Conservation (phyloP, 1,284 basidiomycete species). For the Caloboletus firmus region DNA sequence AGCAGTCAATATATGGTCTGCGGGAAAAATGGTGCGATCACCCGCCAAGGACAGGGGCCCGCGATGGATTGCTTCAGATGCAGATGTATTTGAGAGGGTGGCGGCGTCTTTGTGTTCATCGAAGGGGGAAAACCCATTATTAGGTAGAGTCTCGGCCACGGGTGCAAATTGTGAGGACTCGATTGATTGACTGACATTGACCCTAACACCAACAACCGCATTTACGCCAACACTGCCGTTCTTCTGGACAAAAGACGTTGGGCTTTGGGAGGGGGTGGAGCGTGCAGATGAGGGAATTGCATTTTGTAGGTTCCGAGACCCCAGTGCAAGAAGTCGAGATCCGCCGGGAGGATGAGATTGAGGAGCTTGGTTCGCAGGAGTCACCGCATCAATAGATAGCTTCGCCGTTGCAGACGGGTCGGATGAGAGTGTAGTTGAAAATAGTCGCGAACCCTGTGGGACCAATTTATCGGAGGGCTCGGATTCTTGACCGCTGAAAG, state of each 20-base stretch:
- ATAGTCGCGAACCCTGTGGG: slow-evolving; percentile 39
- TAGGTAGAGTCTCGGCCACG: slow-evolving; percentile 26
- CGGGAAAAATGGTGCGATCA: slow-evolving; percentile 27
- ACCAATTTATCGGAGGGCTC: slow-evolving; percentile 33
- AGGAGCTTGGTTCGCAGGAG: slow-evolving; percentile 17
- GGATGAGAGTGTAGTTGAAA: slow-evolving; percentile 34
- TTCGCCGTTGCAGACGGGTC: slow-evolving; percentile 19
- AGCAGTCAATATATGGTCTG: slow-evolving; percentile 23
- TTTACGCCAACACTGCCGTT: slow-evolving; percentile 24
- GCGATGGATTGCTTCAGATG: slow-evolving; percentile 40
- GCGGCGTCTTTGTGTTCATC: slow-evolving; percentile 44
- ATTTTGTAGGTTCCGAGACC: slow-evolving; percentile 44
- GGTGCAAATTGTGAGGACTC: slow-evolving; percentile 28
- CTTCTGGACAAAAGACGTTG: slow-evolving; percentile 24
- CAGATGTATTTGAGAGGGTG: slow-evolving; percentile 22
- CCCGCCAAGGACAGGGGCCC: slow-evolving; percentile 20
- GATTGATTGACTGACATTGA: slow-evolving; percentile 10
- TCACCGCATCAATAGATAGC: slow-evolving; percentile 14
- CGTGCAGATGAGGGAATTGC: slow-evolving; percentile 18
- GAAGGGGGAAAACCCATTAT: slow-evolving; percentile 57
- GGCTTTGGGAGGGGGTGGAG: slow-evolving; percentile 23
- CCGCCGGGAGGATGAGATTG: slow-evolving; percentile 66
- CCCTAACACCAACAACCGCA: slow-evolving; percentile 22
- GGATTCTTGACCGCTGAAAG: slow-evolving; percentile 19
- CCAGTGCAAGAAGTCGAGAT: slow-evolving; percentile 70